These are phyloP conservation scores for Kodamaea nitidulidarum DNA, from an alignment of 805 yeast species.

Conservation along the genomic window DNA sequence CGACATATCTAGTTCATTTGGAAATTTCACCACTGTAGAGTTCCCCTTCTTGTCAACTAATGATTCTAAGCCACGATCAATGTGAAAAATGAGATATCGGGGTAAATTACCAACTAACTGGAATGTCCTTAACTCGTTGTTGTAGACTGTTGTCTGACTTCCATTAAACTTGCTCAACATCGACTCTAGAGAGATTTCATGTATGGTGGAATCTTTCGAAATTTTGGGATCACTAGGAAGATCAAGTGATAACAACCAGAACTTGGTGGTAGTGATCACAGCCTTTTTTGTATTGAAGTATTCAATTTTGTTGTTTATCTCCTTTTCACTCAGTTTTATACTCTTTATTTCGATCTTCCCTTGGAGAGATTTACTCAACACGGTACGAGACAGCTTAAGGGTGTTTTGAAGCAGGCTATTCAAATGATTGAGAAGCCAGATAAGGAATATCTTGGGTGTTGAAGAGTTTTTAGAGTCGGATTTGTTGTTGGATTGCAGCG, in stretches of 20 bases:
- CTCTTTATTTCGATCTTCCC: slow-evolving; percentile 44
- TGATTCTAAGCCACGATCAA: slow-evolving; percentile 41
- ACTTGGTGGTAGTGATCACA: slow-evolving; percentile 19
- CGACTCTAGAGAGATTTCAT: slow-evolving; percentile 45
- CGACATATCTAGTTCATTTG: slow-evolving; percentile 38
- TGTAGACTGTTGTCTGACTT: slow-evolving; percentile 21
- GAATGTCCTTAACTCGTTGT: slow-evolving; percentile 35
- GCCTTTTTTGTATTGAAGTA: slow-evolving; percentile 14
- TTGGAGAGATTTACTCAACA: slow-evolving; percentile 41
- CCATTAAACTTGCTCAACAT: slow-evolving; percentile 45
- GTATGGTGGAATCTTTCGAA: slow-evolving; percentile 35
- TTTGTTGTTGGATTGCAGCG: slow-evolving; percentile 4
- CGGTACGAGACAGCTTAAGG: slow-evolving; percentile 8
- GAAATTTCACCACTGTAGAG: slow-evolving; percentile 61
- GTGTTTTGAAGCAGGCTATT: slow-evolving; percentile 19
- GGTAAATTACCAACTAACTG: slow-evolving; percentile 45
- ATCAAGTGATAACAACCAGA: slow-evolving; percentile 55
- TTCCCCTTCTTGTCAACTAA: slow-evolving; percentile 13
- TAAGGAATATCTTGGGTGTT: slow-evolving; percentile 52
- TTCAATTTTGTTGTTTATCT: slow-evolving; percentile 19
- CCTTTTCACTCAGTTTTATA: slow-evolving; percentile 13
- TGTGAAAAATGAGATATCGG: slow-evolving; percentile 49
- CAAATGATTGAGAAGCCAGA: slow-evolving; percentile 56
- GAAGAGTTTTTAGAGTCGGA: slow-evolving; percentile 9
- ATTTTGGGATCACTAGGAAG: slow-evolving; percentile 58